Percentiles rank a stretch among this genome's conserved stretches.
phyloP scores from a whole-genome alignment of 2,329 filamentous ascomycete species.

The Huntiella bhutanensis region DNA sequence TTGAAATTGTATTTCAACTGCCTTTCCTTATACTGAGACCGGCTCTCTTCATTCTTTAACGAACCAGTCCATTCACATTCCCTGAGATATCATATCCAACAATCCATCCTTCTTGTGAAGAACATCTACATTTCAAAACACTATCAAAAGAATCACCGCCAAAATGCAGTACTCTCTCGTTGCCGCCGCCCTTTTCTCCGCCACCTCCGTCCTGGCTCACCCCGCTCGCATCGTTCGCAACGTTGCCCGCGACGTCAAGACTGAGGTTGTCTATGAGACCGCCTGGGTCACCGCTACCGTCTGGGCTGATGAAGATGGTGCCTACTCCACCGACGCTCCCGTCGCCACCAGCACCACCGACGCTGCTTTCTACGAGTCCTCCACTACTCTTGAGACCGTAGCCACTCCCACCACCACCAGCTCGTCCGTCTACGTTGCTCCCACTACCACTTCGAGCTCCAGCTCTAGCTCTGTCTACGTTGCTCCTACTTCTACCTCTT shows the following conservation, averaged over 20 bases:
- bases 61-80: not conserved
- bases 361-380: constrained; percentile 20
- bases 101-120: constrained; percentile 2
- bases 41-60: constrained; percentile 8
- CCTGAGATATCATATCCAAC: constrained; percentile 3
- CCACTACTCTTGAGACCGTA: constrained; percentile 6
- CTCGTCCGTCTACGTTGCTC: constrained; percentile 11
- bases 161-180: constrained; percentile 27
- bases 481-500: constrained; percentile 13
- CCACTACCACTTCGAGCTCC: constrained; percentile 14
- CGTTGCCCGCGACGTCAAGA: constrained; percentile 12
- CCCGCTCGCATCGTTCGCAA: constrained; percentile 25
- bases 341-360: constrained; percentile 12
- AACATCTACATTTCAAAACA: constrained; percentile 1
- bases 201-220: constrained; percentile 29
- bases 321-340: constrained; percentile 7
- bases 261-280: constrained; percentile 19
- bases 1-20: constrained; percentile 4
- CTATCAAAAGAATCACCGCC: constrained; percentile 13
- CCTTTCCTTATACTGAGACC: constrained; percentile 6
- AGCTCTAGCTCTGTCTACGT: constrained; percentile 14
- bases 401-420: constrained; percentile 13
- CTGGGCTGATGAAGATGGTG: constrained; percentile 21
- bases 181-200: constrained; percentile 21
- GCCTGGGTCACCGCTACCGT: constrained; percentile 29